Evolutionary conservation across 305 asterid genomes (phyloP), one percentile per base, ranked within the genome.

Genomic region (Fraxinus sp.): DNA sequence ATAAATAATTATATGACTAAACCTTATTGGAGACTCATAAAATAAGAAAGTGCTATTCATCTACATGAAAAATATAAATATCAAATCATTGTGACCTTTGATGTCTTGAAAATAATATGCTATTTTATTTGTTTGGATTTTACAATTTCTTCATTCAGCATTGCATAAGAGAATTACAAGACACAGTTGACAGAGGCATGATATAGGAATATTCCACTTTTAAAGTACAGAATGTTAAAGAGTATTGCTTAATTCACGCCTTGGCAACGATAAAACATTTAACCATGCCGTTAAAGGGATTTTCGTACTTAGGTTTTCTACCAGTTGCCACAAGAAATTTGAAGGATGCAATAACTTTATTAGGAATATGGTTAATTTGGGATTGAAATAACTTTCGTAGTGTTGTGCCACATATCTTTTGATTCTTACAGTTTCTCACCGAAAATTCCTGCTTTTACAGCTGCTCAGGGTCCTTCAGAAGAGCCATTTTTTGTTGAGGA

Each of bases 151-250:
- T 79, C 64, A 78, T 80, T 70, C 83, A 95, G 98, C 37, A 83
- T 8, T 90, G 93, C 79, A 89, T 90, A 22, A 90, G 87, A 88
- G 88, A 89, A 41, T 87, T 95, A 36, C 92, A 87, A 32, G 97
- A 94, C 2, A 92, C 80, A 87, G 46, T 39, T 39, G 46, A 39
- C 3, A 39, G 46, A 39, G 46, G 11, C n/a, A 43, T 13, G 64
- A 52, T 3, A 52, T 14, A n/a, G 20, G 20, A n/a, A n/a, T 52
- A 14, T 16, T 0, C 7, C 22, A 16, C 24, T 5, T 52, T 52
- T 4, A 4, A 52, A 3, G 24, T 14, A 52, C 46, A 39, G 8
- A 37, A 39, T 39, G 46, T 39, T 14, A 52, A 33, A 33, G 64
- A 5, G 2, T 52, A 43, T 11, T 10, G 55, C 55, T 43, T 32